phyloP scores from a whole-genome alignment of 2,329 filamentous ascomycete species.

The Colletotrichum ledebouriae region DNA sequence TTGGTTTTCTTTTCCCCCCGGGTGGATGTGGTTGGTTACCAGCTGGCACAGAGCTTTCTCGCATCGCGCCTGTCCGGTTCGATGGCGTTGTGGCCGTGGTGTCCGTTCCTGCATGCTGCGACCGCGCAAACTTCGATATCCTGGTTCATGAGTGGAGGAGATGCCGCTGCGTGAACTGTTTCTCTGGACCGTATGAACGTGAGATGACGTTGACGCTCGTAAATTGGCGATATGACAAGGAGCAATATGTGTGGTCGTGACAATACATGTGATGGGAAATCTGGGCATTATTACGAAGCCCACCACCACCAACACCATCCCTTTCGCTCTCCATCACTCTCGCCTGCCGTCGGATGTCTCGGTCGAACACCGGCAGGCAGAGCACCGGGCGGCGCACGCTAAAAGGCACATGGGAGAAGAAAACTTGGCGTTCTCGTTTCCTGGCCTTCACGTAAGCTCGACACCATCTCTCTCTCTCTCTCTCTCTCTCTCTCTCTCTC shows the following conservation, averaged over 20 bases:
- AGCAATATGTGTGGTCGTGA: too few relatives aligned
- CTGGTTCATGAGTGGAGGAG: too few relatives aligned
- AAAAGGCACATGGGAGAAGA: not conserved
- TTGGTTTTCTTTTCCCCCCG: not conserved
- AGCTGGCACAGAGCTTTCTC: not conserved
- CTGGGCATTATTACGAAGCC: too few relatives aligned
- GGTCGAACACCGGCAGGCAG: not conserved
- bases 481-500: too few relatives aligned
- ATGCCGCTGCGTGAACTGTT: too few relatives aligned
- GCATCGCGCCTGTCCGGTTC: not conserved
- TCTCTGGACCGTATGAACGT: too few relatives aligned
- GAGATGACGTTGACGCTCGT: too few relatives aligned
- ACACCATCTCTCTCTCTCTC: conserved; percentile 1
- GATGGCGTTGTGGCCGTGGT: not conserved
- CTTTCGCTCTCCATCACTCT: not conserved
- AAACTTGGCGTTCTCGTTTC: not conserved
- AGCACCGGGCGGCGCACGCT: not conserved
- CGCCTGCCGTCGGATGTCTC: conserved; percentile 11
- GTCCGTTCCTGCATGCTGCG: too few relatives aligned
- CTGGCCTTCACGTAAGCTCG: not conserved
- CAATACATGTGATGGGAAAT: too few relatives aligned
- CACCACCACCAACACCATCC: too few relatives aligned
- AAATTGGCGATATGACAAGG: too few relatives aligned
- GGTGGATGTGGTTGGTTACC: conserved; percentile 12
- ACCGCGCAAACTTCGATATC: too few relatives aligned